A percentile compares a stretch with the other conserved stretches of the same genome.
Conservation (phyloP, 768 basidiomycete species). For the Mycena haematopus region DNA sequence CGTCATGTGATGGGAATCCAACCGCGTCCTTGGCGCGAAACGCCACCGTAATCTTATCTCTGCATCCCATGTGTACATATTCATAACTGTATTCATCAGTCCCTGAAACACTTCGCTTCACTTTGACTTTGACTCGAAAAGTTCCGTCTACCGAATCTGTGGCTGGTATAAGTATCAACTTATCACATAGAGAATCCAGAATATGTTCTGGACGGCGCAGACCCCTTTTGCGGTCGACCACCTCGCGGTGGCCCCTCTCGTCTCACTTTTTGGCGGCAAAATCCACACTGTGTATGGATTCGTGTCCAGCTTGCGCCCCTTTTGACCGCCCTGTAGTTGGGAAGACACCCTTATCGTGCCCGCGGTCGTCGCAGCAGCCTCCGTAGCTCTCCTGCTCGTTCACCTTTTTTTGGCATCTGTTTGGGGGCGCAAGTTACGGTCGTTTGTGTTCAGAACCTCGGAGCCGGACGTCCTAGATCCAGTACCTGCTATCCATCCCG, state of each 20-base stretch:
- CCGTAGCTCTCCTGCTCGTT: conserved; percentile 41
- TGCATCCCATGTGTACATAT: not conserved
- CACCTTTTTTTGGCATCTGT: conserved; percentile 33
- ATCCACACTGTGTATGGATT: conserved; percentile 14
- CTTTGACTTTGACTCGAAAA: not conserved
- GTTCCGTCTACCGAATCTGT: not conserved
- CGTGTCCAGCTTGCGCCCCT: not conserved
- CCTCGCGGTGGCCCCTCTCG: conserved; percentile 16
- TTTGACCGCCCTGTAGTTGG: conserved; percentile 16
- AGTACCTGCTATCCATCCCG: conserved; percentile 30
- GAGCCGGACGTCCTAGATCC: conserved; percentile 25
- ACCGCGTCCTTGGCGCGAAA: not conserved
- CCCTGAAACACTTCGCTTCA: not conserved
- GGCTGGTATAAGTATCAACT: not conserved
- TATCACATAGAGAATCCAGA: not conserved
- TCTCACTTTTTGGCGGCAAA: conserved; percentile 12
- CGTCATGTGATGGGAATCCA: not conserved
- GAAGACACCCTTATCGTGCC: conserved; percentile 44
- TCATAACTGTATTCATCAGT: not conserved
- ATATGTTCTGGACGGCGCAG: conserved; percentile 24
- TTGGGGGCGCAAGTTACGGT: conserved; percentile 23
- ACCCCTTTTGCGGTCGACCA: conserved; percentile 18
- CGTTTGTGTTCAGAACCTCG: conserved; percentile 10
- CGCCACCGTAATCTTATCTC: not conserved
- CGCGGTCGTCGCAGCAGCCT: conserved; percentile 42